Evolutionary conservation across 768 basidiomycete species (phyloP).

Genomic region (Suillus lakei): DNA sequence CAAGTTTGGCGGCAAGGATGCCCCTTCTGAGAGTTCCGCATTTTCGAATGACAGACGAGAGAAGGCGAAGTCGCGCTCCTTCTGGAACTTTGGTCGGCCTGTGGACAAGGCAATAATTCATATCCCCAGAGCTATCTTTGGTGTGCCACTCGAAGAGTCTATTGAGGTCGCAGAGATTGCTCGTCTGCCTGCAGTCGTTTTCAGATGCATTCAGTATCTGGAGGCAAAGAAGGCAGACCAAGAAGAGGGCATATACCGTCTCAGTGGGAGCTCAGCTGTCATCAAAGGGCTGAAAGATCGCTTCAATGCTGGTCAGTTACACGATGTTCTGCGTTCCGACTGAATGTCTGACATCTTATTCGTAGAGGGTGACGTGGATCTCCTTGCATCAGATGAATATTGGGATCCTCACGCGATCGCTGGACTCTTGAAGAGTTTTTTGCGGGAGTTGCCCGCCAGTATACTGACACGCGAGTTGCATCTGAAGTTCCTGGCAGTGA

Average conservation of each 20-base stretch:
- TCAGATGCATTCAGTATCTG: slow-evolving; percentile 93
- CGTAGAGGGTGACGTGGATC: slow-evolving; percentile 94
- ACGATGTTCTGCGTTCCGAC: slow-evolving; percentile 12
- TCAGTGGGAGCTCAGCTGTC: slow-evolving; percentile 93
- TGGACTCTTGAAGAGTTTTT: slow-evolving; percentile 89
- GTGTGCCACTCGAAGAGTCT: slow-evolving; percentile 84
- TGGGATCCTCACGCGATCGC: slow-evolving; percentile 99
- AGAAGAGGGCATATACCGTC: slow-evolving; percentile 96
- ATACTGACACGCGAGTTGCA: slow-evolving; percentile 93
- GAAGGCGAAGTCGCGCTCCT: slow-evolving; percentile 90
- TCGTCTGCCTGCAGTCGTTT: slow-evolving; percentile 91
- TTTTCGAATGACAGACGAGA: slow-evolving; percentile 73
- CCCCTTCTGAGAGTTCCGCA: slow-evolving; percentile 43
- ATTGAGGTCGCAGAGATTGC: slow-evolving; percentile 89
- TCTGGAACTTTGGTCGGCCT: slow-evolving; percentile 89
- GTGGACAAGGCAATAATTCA: slow-evolving; percentile 47
- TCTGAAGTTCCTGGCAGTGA: slow-evolving; percentile 87
- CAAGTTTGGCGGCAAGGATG: slow-evolving; percentile 87
- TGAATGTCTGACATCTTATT: slow-evolving; percentile 16
- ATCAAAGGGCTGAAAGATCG: slow-evolving; percentile 93
- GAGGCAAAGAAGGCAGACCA: slow-evolving; percentile 93
- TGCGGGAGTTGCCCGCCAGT: slow-evolving; percentile 92
- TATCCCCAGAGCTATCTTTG: slow-evolving; percentile 81
- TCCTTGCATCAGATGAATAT: slow-evolving; percentile 85
- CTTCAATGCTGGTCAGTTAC: slow-evolving; percentile 81